These are phyloP conservation scores for Leishmania guyanensis DNA, from an alignment of 208 protist species.

Conservation along the genomic window DNA sequence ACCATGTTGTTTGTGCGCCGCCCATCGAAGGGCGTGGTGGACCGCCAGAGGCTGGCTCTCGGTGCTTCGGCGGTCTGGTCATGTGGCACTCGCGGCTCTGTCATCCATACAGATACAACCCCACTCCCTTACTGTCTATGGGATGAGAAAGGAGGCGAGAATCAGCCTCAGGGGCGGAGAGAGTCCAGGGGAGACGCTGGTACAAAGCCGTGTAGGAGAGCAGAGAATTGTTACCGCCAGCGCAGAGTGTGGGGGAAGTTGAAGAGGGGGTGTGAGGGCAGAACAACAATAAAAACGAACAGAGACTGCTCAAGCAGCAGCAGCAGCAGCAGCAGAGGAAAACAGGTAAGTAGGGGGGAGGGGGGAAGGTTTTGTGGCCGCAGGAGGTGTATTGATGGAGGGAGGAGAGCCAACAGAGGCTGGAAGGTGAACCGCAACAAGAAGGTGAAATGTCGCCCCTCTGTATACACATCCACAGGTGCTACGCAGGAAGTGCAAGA, in stretches of 20 bases:
- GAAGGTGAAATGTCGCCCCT: not conserved
- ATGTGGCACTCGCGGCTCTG: not conserved
- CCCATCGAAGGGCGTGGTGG: not conserved
- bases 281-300: too few species aligned
- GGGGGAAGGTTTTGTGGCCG: not conserved
- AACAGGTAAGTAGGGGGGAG: not conserved
- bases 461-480: not conserved
- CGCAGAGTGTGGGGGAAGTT: not conserved
- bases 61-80: not conserved
- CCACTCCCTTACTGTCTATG: not conserved
- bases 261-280: not conserved
- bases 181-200: not conserved
- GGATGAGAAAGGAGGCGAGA: not conserved
- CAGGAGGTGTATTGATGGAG: not conserved
- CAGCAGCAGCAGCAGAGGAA: not conserved
- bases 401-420: not conserved
- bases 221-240: not conserved
- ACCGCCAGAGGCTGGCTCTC: not conserved
- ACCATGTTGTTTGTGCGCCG: not conserved
- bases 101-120: not conserved
- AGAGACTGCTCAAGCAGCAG: not conserved
- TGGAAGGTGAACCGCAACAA: not conserved
- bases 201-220: not conserved
- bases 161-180: not conserved
- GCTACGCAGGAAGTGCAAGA: not conserved